Base-by-base conservation (phyloP, 2,329 filamentous ascomycete species). In the Truncatella angustata region DNA sequence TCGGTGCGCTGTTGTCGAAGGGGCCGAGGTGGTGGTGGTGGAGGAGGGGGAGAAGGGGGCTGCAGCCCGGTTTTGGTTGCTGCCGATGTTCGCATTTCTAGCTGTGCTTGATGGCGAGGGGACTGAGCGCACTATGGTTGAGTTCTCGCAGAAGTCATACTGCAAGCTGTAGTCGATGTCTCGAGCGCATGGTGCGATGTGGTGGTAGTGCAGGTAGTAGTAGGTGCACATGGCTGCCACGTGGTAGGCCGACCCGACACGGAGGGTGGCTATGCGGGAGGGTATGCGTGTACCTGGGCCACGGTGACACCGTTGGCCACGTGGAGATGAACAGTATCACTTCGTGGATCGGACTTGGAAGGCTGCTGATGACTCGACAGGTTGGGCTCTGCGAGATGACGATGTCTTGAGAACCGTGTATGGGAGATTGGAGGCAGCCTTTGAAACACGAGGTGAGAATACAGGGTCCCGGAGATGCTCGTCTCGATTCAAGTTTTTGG, bases 181-280 rank as follows among this genome's bases (percentile, higher is more conserved):
- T 6, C 70, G 70, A 14, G 57, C 57, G 58, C 76, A 79, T 5
- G 75, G 73, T 21, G 68, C 61, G 26, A 73, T 58, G 57, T 79
- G 78, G 60, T 81, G 78, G 61, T 78, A 73, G 59, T 81, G 77
- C 37, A 78, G 67, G 58, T 76, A 76, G 56, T 76, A 74, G 64
- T 73, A 75, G 54, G 68, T 72, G 58, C 78, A 81, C 79, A 81
- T 81, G 36, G 54, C 56, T 49, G 30, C 45, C 12, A 34, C n/a
- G 16, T 10, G 11, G 26, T n/a, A n/a, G 24, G n/a, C 9, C 18
- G 18, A 24, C 24, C 16, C 21, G 9, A 23, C 23, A 12, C 24
- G 28, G 28, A 32, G 14, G 28, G 28, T 32, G 28, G n/a, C n/a
- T n/a, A n/a, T n/a, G n/a, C n/a, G n/a, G n/a, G 28, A 32, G 28